A percentile compares a stretch with the other conserved stretches of the same genome.
phyloP scores from a whole-genome alignment of 768 basidiomycete species.

The Clitopilus passeckerianus region DNA sequence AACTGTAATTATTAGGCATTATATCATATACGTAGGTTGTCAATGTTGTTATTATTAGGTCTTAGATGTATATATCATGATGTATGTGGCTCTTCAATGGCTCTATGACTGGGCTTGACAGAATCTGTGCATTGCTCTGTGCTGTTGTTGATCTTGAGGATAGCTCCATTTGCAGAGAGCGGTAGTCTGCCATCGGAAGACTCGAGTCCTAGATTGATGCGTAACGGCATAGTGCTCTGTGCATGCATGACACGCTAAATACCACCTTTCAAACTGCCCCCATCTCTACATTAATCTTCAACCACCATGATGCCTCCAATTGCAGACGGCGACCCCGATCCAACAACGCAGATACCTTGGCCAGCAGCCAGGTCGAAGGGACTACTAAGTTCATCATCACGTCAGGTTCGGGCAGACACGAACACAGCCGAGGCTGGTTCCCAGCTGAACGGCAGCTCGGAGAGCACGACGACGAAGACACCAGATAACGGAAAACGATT shows the following conservation, averaged over 20 bases:
- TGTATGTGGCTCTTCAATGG: not conserved
- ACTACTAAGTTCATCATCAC: not conserved
- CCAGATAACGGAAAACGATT: conserved; percentile 27
- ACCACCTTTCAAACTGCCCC: not conserved
- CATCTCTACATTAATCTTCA: not conserved
- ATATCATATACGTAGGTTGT: conserved; percentile 2
- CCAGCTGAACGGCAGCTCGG: not conserved
- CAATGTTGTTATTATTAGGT: conserved; percentile 11
- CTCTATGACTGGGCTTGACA: not conserved
- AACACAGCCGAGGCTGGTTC: conserved; percentile 1
- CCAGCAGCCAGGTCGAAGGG: conserved; percentile 37
- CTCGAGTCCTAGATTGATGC: conserved; percentile 6
- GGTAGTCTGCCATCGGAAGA: conserved; percentile 1
- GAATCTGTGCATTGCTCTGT: not conserved
- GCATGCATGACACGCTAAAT: conserved; percentile 6
- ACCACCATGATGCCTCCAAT: conserved; percentile 56
- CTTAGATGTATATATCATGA: conserved; percentile 11
- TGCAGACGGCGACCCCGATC: conserved; percentile 60
- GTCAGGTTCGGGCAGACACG: not conserved
- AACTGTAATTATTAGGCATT: not conserved
- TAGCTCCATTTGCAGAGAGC: not conserved
- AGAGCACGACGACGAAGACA: not conserved
- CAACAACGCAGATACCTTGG: conserved; percentile 79
- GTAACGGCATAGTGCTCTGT: not conserved
- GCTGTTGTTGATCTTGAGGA: not conserved